A percentile compares a stretch with the other conserved stretches of the same genome.
phyloP scores from a whole-genome alignment of 148 eudicot genomes.

The Tetragonia tetragonoides region DNA sequence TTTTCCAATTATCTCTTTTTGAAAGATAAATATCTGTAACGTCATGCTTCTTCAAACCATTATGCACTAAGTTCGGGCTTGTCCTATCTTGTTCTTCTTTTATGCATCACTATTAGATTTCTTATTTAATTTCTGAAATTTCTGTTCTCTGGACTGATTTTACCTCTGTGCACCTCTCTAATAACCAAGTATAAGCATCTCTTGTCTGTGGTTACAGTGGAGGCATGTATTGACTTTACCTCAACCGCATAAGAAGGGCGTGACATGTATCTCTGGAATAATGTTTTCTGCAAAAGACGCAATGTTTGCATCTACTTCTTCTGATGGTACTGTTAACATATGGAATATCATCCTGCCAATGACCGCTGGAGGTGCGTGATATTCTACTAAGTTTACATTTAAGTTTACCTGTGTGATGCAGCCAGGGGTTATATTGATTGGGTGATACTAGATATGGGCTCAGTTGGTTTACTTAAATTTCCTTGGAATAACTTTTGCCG shows the following conservation, averaged over 20 bases:
- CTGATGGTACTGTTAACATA: slow-evolving; percentile 71
- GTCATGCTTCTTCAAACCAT: neutral
- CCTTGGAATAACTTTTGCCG: neutral
- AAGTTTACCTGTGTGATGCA: neutral
- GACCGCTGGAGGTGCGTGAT: slow-evolving; percentile 49
- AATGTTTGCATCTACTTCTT: slow-evolving; percentile 82
- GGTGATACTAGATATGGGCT: neutral
- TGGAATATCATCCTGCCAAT: slow-evolving; percentile 74
- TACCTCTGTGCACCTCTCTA: neutral
- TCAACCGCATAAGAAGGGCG: slow-evolving; percentile 82
- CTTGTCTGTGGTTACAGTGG: slow-evolving; percentile 54
- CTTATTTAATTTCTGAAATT: neutral
- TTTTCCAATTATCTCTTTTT: neutral
- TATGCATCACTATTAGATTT: neutral
- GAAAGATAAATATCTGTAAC: neutral
- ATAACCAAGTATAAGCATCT: slow-evolving; percentile 1
- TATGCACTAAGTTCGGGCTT: neutral
- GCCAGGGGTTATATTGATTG: neutral
- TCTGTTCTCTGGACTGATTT: neutral
- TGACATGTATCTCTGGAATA: slow-evolving; percentile 84
- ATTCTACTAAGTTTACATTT: neutral
- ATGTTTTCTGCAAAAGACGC: slow-evolving; percentile 64
- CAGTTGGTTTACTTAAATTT: neutral
- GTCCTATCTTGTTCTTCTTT: neutral
- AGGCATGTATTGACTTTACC: slow-evolving; percentile 63